Evolutionary conservation across 2,329 filamentous ascomycete species (phyloP), one percentile per base, ranked within the genome.

Genomic region (Aspergillus costaricaensis): DNA sequence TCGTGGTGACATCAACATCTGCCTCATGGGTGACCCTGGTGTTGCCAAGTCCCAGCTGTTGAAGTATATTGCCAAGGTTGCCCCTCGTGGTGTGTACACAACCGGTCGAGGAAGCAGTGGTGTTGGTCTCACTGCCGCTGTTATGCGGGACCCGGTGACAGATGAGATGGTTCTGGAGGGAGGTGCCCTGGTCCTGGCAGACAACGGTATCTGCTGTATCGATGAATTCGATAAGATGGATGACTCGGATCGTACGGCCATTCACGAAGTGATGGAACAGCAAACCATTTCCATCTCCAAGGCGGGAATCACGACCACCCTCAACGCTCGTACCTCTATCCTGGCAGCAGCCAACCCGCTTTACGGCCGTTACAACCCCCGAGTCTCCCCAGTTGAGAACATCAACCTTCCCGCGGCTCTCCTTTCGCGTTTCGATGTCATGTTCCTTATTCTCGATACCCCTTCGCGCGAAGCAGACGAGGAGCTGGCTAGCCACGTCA

Each of bases 11-110:
- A 96, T 99, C 82, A 99, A 99, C 79, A 89, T 99, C 64, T 98
- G 95, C 76, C 81, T 99, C 72, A 99, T 99, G 95, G 95, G 95
- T 84, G 95, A 99, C 73, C 95, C 95, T 74, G 95, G 95, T 91
- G 95, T 99, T 74, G 95, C 95, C 80, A 99, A 99, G 81, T 99
- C 95, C 39, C 95, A 99, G 81, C 82, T 99, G 67, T 85, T 99
- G 67, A 98, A 97, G 80, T 99, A 99, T 77, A 98, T 99, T 74
- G 92, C 92, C 66, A 98, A 99, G 80, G 95, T 99, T 30, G 94
- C 95, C 1, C 95, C 95, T 63, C 91, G 95, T 64, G 93, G 92
- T 68, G 88, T 93, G 54, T 93, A 92, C 77, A 93, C 90, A 2
- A 92, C 89, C 61, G 90, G 90, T 70, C 90, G 91, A 73, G 90